These are phyloP conservation scores for Lizonia empirigonia DNA, from an alignment of 2,329 filamentous ascomycete genomes.

Conservation along the genomic window DNA sequence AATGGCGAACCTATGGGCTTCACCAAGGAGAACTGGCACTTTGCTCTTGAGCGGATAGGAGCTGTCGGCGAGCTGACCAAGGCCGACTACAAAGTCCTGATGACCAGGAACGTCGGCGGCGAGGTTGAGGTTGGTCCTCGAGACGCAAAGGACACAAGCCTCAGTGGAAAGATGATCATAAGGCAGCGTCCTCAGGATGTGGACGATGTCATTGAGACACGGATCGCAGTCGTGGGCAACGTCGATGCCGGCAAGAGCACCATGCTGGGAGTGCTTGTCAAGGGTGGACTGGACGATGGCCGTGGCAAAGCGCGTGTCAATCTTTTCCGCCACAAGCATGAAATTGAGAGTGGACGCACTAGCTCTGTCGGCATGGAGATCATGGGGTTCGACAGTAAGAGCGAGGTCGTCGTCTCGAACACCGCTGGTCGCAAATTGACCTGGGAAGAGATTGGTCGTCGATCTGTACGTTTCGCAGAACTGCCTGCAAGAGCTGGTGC, in stretches of 20 bases:
- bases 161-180: conserved; percentile 85
- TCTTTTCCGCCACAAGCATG: conserved; percentile 96
- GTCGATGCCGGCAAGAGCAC: conserved; percentile 98
- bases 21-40: conserved; percentile 74
- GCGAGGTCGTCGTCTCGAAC: conserved; percentile 80
- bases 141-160: conserved; percentile 71
- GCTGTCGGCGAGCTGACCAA: conserved; percentile 67
- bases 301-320: conserved; percentile 92
- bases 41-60: conserved; percentile 69
- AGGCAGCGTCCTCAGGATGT: conserved; percentile 73
- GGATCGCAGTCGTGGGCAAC: conserved; percentile 96
- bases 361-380: conserved; percentile 97
- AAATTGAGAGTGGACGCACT: conserved; percentile 92
- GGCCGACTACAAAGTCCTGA: conserved; percentile 79
- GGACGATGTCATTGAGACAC: conserved; percentile 91
- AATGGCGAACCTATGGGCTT: conserved; percentile 85
- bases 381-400: conserved; percentile 90
- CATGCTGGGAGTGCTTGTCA: conserved; percentile 92
- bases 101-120: conserved; percentile 89
- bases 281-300: conserved; percentile 93
- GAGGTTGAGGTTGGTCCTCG: conserved; percentile 70
- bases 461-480: conserved; percentile 62
- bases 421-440: conserved; percentile 85
- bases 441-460: conserved; percentile 97
- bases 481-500: neutral